Evolutionary conservation across 768 basidiomycete genomes (phyloP).

Genomic region (Trametes cinnabarina): DNA sequence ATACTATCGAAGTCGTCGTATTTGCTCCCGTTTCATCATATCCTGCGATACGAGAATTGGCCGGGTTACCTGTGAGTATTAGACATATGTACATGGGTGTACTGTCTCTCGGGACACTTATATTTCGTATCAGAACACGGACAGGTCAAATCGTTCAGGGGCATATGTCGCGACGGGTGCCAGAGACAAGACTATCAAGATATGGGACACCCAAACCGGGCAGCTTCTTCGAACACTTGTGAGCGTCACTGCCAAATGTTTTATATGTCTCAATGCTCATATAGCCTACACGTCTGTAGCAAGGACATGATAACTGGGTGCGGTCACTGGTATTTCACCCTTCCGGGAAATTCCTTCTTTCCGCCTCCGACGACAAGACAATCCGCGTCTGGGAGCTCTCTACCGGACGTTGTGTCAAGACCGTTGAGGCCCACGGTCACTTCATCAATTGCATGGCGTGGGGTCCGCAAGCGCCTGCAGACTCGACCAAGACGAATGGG

Average conservation of each 20-base stretch:
- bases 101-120: background rate
- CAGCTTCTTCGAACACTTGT: conserved; percentile 63
- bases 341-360: conserved; percentile 52
- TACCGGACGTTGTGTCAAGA: conserved; percentile 64
- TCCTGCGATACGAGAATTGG: conserved; percentile 46
- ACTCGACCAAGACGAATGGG: conserved; percentile 29
- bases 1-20: conserved; percentile 49
- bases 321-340: conserved; percentile 58
- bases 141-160: conserved; percentile 44
- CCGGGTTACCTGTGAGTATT: conserved; percentile 39
- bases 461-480: conserved; percentile 14
- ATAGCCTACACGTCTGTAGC: conserved; percentile 34
- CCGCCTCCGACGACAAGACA: conserved; percentile 59
- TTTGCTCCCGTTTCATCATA: conserved; percentile 48
- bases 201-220: conserved; percentile 87
- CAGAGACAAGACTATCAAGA: conserved; percentile 86
- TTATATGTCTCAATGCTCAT: conserved; percentile 28
- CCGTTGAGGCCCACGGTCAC: conserved; percentile 49
- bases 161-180: conserved; percentile 59
- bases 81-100: no score
- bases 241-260: background rate
- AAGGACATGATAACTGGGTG: conserved; percentile 57
- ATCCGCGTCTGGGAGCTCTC: conserved; percentile 57
- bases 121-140: conserved; percentile 43
- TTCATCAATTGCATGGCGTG: conserved; percentile 24